phyloP scores from a whole-genome alignment of 2,329 filamentous ascomycete species.

The Talaromyces albobiverticillius region DNA sequence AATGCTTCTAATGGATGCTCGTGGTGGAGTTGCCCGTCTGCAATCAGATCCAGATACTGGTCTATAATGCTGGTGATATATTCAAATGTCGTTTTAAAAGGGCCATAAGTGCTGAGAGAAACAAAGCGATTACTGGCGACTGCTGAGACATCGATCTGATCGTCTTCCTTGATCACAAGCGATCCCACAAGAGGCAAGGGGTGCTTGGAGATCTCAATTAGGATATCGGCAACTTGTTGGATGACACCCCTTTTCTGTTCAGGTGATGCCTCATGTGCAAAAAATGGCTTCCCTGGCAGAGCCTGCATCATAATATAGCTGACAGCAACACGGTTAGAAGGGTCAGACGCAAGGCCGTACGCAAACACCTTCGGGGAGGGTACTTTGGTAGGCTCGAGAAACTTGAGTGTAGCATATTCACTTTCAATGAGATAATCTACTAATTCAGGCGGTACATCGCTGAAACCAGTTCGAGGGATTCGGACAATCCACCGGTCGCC shows the following conservation, averaged over 20 bases:
- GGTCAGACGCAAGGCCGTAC: constrained; percentile 26
- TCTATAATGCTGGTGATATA: constrained; percentile 13
- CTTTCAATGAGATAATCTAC: constrained; percentile 30
- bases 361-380: constrained; percentile 37
- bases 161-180: background rate
- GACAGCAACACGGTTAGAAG: constrained; percentile 29
- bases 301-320: constrained; percentile 43
- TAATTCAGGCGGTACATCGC: constrained; percentile 25
- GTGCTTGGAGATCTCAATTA: constrained; percentile 12
- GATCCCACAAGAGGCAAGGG: constrained; percentile 8
- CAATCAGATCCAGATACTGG: constrained; percentile 13
- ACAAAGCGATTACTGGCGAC: constrained; percentile 15
- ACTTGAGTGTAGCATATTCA: constrained; percentile 41
- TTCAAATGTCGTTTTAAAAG: constrained; percentile 2
- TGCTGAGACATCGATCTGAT: constrained; percentile 1
- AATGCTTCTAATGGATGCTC: constrained; percentile 12
- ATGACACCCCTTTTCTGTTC: constrained; percentile 12
- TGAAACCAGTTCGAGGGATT: constrained; percentile 30
- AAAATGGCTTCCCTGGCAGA: constrained; percentile 31
- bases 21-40: constrained; percentile 11
- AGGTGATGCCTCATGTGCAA: constrained; percentile 16
- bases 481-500: constrained; percentile 39
- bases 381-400: constrained; percentile 33
- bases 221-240: constrained; percentile 11
- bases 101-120: constrained; percentile 12